These are phyloP conservation scores for Camellia lanceoleosa DNA, from an alignment of 148 eudicot species.

Conservation along the genomic window DNA sequence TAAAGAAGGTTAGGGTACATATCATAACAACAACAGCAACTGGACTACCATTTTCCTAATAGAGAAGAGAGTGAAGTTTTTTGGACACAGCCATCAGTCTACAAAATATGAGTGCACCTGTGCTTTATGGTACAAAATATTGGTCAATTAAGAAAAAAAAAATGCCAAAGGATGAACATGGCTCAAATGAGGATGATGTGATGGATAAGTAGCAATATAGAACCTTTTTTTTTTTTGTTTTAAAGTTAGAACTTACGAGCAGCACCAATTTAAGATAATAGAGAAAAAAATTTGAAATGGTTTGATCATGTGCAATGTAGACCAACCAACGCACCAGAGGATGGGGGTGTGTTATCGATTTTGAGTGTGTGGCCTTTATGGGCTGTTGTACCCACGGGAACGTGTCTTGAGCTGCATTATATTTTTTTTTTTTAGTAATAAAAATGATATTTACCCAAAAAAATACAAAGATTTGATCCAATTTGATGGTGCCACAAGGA, in stretches of 20 bases:
- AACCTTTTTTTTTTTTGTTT: background rate
- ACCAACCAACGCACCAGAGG: too few species aligned
- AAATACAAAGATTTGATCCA: background rate
- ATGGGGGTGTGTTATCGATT: too few species aligned
- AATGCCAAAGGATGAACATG: background rate
- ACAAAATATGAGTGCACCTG: background rate
- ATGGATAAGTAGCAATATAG: slow-evolving; percentile 3
- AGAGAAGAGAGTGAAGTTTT: background rate
- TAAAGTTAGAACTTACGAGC: too few species aligned
- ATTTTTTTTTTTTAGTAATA: too few species aligned
- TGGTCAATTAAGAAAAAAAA: background rate
- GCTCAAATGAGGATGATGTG: background rate
- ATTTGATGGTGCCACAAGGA: background rate
- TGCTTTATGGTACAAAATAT: background rate
- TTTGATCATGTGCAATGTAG: background rate
- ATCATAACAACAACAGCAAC: background rate
- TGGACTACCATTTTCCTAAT: background rate
- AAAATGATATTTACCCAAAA: too few species aligned
- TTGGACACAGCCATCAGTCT: background rate
- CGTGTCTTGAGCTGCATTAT: too few species aligned
- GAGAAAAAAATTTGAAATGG: background rate
- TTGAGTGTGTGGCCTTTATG: too few species aligned
- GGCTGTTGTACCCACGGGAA: too few species aligned
- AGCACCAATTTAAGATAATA: too few species aligned
- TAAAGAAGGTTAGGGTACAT: background rate